Evolutionary conservation across 331 rosid genomes (phyloP), one percentile per base, ranked within the genome.

Genomic region (Stylosanthes scabra): DNA sequence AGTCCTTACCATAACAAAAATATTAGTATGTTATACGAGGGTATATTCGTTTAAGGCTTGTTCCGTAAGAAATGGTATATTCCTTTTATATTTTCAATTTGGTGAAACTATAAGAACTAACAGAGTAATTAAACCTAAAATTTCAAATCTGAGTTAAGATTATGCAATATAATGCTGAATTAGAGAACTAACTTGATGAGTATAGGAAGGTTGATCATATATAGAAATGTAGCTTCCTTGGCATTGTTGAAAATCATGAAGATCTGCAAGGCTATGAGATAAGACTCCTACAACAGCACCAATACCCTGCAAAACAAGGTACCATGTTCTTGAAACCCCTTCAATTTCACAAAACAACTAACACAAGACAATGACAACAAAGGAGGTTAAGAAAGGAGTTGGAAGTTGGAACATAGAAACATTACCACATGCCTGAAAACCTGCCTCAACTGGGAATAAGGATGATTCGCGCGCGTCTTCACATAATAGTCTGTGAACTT

Each of bases 401-500:
- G 58, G 15, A 66, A 49, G 3, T n/a, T 20, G 47, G 8, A 27
- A 59, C n/a, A 50, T 51, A 68, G 82, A 25, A 68, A 16, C 75
- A 84, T 83, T 92, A 95, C 99, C 98, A 90, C 99, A 60, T 95
- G 99, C 88, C 87, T 88, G 83, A 88, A 90, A 74, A 95, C 93
- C 93, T 95, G 97, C 80, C 93, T 93, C 77, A 95, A 88, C 82
- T 92, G 99, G 16, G 99, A 95, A 85, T 95, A 92, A 9, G 99
- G 99, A 86, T 95, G 99, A 81, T 95, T 95, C 55, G 99, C 97
- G 1, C 99, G 98, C 9, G 99, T 95, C 84, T 90, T 88, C 70
- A 95, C 96, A 76, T 92, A 95, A 72, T 88, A 90, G 57, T 95
- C 88, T 20, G 99, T 81, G 87, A 95, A 95, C 79, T 91, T 87